Evolutionary conservation across 1,139 yeast genomes (phyloP).

Genomic region (Pichia sp.): DNA sequence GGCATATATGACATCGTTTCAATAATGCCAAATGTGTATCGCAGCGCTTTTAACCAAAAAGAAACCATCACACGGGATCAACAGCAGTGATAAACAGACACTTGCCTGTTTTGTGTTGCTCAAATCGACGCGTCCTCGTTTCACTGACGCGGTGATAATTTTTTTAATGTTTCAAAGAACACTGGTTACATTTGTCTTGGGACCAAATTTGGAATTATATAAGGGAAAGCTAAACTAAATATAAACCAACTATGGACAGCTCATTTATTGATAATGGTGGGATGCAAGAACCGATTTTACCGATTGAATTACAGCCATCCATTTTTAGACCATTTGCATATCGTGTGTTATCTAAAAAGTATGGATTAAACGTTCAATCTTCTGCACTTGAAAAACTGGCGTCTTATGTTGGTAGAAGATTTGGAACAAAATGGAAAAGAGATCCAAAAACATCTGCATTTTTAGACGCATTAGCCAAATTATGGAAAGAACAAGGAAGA

Average conservation of each 20-base stretch:
- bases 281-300: slow-evolving; percentile 39
- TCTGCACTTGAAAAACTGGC: slow-evolving; percentile 74
- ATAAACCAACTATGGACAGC: slow-evolving; percentile 12
- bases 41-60: too few species aligned
- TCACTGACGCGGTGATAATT: not conserved
- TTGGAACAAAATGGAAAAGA: slow-evolving; percentile 85
- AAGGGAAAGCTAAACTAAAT: not conserved
- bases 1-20: slow-evolving; percentile 11
- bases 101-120: slow-evolving; percentile 1
- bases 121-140: not conserved
- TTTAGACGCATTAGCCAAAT: slow-evolving; percentile 69
- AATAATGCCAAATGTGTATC: too few species aligned
- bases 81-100: too few species aligned
- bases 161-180: too few species aligned
- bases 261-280: slow-evolving; percentile 12
- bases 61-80: too few species aligned
- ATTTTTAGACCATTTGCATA: slow-evolving; percentile 89
- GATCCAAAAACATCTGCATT: slow-evolving; percentile 59
- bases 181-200: too few species aligned
- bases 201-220: too few species aligned
- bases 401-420: slow-evolving; percentile 62
- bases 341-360: slow-evolving; percentile 81
- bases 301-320: slow-evolving; percentile 70
- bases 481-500: slow-evolving; percentile 85
- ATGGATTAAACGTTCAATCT: slow-evolving; percentile 84